Conservation (phyloP, 1,139 yeast genomes). For the Taphrina wiesneri region DNA sequence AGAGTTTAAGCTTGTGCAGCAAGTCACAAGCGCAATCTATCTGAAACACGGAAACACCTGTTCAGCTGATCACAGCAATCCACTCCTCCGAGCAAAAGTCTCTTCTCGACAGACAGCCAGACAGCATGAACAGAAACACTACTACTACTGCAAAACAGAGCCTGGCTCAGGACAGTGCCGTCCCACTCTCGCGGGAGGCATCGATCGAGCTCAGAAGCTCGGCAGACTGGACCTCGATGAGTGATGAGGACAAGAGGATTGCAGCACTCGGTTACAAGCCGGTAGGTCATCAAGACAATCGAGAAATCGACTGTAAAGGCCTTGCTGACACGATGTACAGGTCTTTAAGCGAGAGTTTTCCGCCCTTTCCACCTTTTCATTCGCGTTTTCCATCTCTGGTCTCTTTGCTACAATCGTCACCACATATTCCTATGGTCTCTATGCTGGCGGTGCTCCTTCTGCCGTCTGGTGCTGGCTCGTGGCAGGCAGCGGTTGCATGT, state of each 20-base stretch:
- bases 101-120: too few species aligned
- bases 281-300: constrained; percentile 45
- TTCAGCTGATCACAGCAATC: not conserved
- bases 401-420: constrained; percentile 64
- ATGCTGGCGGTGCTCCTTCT: constrained; percentile 35
- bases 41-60: not conserved
- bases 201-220: constrained; percentile 12
- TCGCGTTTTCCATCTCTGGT: constrained; percentile 69
- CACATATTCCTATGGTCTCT: constrained; percentile 44
- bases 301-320: not conserved
- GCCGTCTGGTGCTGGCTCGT: constrained; percentile 37
- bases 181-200: not conserved
- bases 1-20: too few species aligned
- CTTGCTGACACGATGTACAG: constrained; percentile 48
- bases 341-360: constrained; percentile 70
- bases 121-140: not conserved
- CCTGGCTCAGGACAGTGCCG: not conserved
- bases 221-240: constrained; percentile 28
- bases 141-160: not conserved
- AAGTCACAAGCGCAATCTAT: not conserved
- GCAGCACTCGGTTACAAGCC: constrained; percentile 65
- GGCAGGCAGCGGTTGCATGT: constrained; percentile 41
- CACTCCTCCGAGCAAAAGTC: too few species aligned
- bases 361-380: constrained; percentile 56
- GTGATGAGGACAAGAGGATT: constrained; percentile 38